These are phyloP conservation scores for Cutaneotrichosporon sp. DNA, from an alignment of 1,284 basidiomycete genomes.

Conservation along the genomic window DNA sequence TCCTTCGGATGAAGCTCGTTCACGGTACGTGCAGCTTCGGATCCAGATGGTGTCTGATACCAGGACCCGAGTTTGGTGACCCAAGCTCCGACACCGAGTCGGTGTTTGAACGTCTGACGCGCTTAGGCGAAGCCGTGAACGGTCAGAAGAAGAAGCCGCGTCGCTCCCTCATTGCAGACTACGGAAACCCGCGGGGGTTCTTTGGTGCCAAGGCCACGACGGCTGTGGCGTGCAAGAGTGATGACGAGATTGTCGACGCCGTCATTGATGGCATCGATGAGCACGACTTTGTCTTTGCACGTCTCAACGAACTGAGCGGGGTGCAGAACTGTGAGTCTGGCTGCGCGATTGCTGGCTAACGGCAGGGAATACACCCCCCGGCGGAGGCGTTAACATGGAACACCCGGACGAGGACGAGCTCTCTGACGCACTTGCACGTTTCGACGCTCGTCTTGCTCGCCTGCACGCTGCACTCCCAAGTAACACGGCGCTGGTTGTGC, in stretches of 20 bases:
- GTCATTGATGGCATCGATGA: constrained; percentile 58
- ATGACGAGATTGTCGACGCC: constrained; percentile 65
- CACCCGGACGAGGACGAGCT: constrained; percentile 11
- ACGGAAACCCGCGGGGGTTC: constrained; percentile 73
- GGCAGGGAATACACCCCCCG: constrained; percentile 10
- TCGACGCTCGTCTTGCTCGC: constrained; percentile 60
- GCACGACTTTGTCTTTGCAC: constrained; percentile 75
- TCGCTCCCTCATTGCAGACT: constrained; percentile 70
- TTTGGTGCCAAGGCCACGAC: constrained; percentile 75
- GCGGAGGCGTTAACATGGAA: background rate
- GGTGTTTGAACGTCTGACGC: constrained; percentile 73
- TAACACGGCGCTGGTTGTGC: constrained; percentile 72
- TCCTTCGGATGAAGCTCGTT: constrained; percentile 71
- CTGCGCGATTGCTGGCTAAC: background rate
- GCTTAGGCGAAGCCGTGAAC: too few relatives aligned
- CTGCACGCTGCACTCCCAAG: constrained; percentile 67
- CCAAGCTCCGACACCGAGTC: constrained; percentile 71
- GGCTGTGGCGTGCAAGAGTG: constrained; percentile 63
- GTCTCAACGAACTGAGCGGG: constrained; percentile 71
- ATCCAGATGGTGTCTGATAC: background rate
- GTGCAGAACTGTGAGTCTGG: constrained; percentile 64
- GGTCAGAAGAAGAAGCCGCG: constrained; percentile 48
- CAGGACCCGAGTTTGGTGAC: constrained; percentile 74
- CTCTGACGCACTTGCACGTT: constrained; percentile 35
- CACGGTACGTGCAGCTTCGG: constrained; percentile 54